Percentiles rank a stretch among this genome's conserved stretches.
Evolutionary conservation across 768 basidiomycete genomes (phyloP).

Genomic region (Russula sp.): DNA sequence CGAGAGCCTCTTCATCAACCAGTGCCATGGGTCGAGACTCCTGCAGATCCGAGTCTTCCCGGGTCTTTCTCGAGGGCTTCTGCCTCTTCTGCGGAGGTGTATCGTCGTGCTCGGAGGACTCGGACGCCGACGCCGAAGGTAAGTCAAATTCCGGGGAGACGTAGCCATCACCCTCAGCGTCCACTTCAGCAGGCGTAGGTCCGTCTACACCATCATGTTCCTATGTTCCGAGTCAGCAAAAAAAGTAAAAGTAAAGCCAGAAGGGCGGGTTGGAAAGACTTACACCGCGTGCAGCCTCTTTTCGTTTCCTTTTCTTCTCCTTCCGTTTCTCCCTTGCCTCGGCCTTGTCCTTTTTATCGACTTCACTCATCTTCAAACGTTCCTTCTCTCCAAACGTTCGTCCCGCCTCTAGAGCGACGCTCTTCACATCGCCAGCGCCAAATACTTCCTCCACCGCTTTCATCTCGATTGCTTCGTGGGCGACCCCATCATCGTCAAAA

Average conservation of each 20-base stretch:
- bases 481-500: slow-evolving; percentile 84
- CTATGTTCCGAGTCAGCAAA: slow-evolving; percentile 12
- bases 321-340: slow-evolving; percentile 83
- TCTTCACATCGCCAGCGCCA: slow-evolving; percentile 54
- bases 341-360: slow-evolving; percentile 73
- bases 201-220: slow-evolving; percentile 31
- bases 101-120: slow-evolving; percentile 30
- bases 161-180: slow-evolving; percentile 57
- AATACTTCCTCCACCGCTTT: slow-evolving; percentile 67
- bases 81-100: slow-evolving; percentile 38
- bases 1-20: slow-evolving; percentile 62
- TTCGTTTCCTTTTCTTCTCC: slow-evolving; percentile 91
- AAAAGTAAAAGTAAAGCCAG: neutral
- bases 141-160: slow-evolving; percentile 69
- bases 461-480: slow-evolving; percentile 82
- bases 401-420: slow-evolving; percentile 62
- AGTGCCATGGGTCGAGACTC: slow-evolving; percentile 38
- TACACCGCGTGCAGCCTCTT: slow-evolving; percentile 59
- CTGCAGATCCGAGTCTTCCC: slow-evolving; percentile 13
- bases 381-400: slow-evolving; percentile 70
- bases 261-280: neutral
- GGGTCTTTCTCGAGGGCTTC: slow-evolving; percentile 31
- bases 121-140: slow-evolving; percentile 38
- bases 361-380: slow-evolving; percentile 62
- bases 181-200: slow-evolving; percentile 40